Evolutionary conservation across 2,329 filamentous ascomycete species (phyloP).

Genomic region (Penicillium sp.): DNA sequence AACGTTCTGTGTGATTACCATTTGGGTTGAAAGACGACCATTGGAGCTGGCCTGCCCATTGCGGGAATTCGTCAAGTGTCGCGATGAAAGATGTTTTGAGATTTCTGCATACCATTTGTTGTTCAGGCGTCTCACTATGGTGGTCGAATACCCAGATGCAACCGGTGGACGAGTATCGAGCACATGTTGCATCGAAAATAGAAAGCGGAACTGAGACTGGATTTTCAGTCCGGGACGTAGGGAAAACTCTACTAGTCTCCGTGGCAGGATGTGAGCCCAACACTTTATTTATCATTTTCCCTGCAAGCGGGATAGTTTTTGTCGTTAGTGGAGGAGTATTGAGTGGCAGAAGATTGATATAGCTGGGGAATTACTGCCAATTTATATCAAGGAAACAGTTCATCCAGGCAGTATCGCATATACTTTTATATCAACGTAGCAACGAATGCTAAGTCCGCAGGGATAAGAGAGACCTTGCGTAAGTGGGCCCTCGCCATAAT

Average conservation of each 20-base stretch:
- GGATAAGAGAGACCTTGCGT: too few relatives aligned
- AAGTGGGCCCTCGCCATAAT: too few relatives aligned
- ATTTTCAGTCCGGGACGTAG: not conserved
- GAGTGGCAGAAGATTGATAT: not conserved
- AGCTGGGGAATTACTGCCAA: too few relatives aligned
- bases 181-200: not conserved
- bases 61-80: slow-evolving; percentile 39
- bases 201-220: not conserved
- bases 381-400: too few relatives aligned
- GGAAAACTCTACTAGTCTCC: not conserved
- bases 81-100: slow-evolving; percentile 26
- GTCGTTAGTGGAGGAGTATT: not conserved
- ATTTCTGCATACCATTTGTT: not conserved
- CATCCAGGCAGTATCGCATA: too few relatives aligned
- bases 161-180: not conserved
- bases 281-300: not conserved
- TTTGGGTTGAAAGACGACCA: slow-evolving; percentile 29
- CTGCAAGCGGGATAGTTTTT: not conserved
- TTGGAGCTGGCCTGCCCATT: slow-evolving; percentile 41
- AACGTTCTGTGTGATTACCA: slow-evolving; percentile 25
- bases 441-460: too few relatives aligned
- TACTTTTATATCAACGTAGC: too few relatives aligned
- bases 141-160: not conserved
- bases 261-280: not conserved
- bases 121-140: not conserved